Base-by-base conservation (phyloP, 164 flowering plant genomes). In the Liquidambar formosana region DNA sequence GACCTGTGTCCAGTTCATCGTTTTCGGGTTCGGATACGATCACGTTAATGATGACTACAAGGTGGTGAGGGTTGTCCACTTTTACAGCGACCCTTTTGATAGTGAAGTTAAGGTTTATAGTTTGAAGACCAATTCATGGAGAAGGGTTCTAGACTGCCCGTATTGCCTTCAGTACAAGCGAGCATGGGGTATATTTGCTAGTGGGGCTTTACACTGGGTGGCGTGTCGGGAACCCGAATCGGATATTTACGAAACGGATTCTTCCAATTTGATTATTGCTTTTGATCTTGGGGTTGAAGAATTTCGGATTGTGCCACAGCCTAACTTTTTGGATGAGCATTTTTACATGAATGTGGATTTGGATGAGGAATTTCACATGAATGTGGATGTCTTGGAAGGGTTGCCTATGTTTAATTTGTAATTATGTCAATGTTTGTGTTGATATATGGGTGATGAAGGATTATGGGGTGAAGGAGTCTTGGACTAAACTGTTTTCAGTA, bases 21-120 rank as follows among this genome's bases (percentile, higher is more conserved):
- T 70, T 6, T 72, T 33, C n/a, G 82, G 82, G 6, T 75, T 82
- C 57, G 85, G 79, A 25, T 79, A 64, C 46, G 78, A 81, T 53
- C 10, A 71, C 0, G 26, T 19, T 0, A 14, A 22, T 13, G 75
- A 77, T 19, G 85, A 82, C 44, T 77, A 75, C 38, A 73, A 77
- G 63, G 71, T 77, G 26, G 74, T 82, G 19, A 71, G 76, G 61
- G 47, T 77, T 60, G 63, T 65, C 3, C 72, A 70, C 52, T 65
- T 46, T 43, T 19, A 53, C 1, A 67, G 65, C 1, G 5, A 11
- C 16, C n/a, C 27, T 48, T 44, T 59, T n/a, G 63, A 61, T 8
- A 51, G 70, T 0, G 64, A 77, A 19, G 69, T 68, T 10, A 70
- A 26, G 61, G 66, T 82, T 43, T 79, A 49, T 41, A 68, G 78